phyloP scores from a whole-genome alignment of 1,139 yeast genomes.

The Suhomyces yuchorum region DNA sequence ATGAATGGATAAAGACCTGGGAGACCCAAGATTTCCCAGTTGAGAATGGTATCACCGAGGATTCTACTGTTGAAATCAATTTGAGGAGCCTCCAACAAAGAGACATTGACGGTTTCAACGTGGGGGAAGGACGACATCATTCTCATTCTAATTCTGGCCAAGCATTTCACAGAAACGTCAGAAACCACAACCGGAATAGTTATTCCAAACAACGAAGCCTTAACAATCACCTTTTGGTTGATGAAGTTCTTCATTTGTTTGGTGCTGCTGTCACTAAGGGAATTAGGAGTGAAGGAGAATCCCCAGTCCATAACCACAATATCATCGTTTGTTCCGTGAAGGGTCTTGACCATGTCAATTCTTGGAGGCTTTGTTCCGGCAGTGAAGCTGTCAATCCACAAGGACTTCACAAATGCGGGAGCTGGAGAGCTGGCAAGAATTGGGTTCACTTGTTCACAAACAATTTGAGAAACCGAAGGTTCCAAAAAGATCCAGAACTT shows the following conservation, averaged over 20 bases:
- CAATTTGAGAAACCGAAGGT: conserved; percentile 86
- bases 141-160: conserved; percentile 78
- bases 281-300: conserved; percentile 87
- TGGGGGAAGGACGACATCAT: conserved; percentile 93
- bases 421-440: conserved; percentile 73
- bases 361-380: conserved; percentile 95
- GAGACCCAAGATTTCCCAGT: conserved; percentile 81
- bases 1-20: conserved; percentile 86
- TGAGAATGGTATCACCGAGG: conserved; percentile 76
- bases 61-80: conserved; percentile 79
- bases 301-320: conserved; percentile 98
- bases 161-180: conserved; percentile 63
- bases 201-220: conserved; percentile 66
- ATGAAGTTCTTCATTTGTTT: conserved; percentile 83
- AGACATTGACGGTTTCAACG: conserved; percentile 82
- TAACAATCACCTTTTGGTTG: conserved; percentile 75
- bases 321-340: conserved; percentile 84
- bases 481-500: conserved; percentile 91
- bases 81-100: conserved; percentile 81
- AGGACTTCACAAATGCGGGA: conserved; percentile 78
- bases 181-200: conserved; percentile 64
- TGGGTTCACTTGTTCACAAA: conserved; percentile 82
- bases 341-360: conserved; percentile 83
- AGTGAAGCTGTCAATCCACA: conserved; percentile 88
- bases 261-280: conserved; percentile 74